phyloP scores from a whole-genome alignment of 176 grass and related monocot species.

The Oryza longistaminata region DNA sequence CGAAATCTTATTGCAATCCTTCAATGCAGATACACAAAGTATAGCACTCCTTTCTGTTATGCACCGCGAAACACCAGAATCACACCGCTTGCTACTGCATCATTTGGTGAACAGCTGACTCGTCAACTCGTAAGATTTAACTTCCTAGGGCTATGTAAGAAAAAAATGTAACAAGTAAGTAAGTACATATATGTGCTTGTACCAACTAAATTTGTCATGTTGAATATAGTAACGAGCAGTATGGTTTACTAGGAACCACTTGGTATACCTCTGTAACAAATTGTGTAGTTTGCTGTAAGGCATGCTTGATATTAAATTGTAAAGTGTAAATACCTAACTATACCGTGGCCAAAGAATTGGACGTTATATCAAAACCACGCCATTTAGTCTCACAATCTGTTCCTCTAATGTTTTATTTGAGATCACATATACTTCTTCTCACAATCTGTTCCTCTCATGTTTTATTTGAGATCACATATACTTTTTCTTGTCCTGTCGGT shows the following conservation, averaged over 20 bases:
- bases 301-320: conserved; percentile 13
- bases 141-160: neutral
- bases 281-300: neutral
- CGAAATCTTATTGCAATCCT: conserved; percentile 15
- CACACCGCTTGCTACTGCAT: conserved; percentile 46
- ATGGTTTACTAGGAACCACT: neutral
- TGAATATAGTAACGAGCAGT: conserved; percentile 6
- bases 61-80: conserved; percentile 36
- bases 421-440: neutral
- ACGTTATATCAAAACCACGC: neutral
- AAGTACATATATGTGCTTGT: neutral
- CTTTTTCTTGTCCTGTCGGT: neutral
- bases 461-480: conserved; percentile 5
- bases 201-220: neutral
- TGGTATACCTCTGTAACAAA: neutral
- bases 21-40: conserved; percentile 43
- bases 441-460: conserved; percentile 1
- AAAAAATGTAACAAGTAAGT: neutral
- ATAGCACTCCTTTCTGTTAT: conserved; percentile 15
- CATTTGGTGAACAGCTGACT: conserved; percentile 55
- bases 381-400: neutral
- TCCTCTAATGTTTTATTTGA: conserved; percentile 7
- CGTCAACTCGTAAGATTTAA: conserved; percentile 55
- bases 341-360: neutral
- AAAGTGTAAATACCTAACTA: neutral